Base-by-base conservation (phyloP, 345 rosid species). In the Hibiscus trionum region DNA sequence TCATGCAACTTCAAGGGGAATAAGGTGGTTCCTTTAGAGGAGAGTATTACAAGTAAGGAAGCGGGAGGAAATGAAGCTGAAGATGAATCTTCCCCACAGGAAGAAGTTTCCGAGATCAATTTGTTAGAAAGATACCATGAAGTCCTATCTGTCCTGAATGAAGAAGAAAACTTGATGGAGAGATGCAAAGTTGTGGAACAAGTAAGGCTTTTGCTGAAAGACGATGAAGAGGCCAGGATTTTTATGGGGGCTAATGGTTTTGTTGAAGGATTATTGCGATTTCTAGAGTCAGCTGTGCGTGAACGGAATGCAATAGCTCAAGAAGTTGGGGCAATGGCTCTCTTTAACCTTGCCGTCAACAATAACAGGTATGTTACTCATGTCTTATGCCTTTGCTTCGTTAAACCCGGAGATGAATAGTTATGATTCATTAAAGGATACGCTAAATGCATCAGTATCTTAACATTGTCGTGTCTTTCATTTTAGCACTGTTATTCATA, bases 261-360 rank as follows among this genome's bases (percentile, higher is more conserved):
- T 76, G 91, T 90, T 19, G 91, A 86, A 75, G 97, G 87, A 33
- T 81, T 92, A 66, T 75, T 90, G 72, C 82, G 75, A 71, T 95
- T 88, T 73, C 82, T 95, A 29, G 82, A 80, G 82, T 88, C 81
- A 71, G 93, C 90, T 59, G 80, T 88, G 21, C 82, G 55, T 67
- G 84, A 78, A 19, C 79, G 80, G 76, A 77, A 87, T 74, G 76
- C 64, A 11, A 39, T 31, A 71, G 90, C 94, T 68, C 89, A 89
- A 80, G 94, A 84, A 69, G 75, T 78, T 61, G 99, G 97, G 73
- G 96, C 98, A 35, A 88, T 95, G 99, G 96, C 99, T 76, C 84
- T 95, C 21, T 95, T 95, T 78, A 95, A 95, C 84, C 88, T 95
- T 70, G 91, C 96, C 2, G 98, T 95, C 82, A 88, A 90, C 83